Conservation (phyloP, 2,329 filamentous ascomycete genomes). For the Colletotrichum lentis region DNA sequence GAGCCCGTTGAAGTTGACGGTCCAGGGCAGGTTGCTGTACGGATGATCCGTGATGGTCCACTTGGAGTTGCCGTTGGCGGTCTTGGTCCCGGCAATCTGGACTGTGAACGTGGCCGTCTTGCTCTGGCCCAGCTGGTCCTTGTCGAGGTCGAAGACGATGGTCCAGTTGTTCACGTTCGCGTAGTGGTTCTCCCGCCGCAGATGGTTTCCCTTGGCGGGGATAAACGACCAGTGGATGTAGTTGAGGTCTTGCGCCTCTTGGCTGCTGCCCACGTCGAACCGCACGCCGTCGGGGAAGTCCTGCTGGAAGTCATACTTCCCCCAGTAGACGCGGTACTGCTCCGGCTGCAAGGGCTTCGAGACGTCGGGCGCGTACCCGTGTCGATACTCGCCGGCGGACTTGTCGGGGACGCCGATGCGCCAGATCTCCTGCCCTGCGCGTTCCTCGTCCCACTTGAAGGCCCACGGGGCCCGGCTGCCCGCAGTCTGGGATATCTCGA, state of each 20-base stretch:
- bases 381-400: constrained; percentile 66
- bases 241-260: constrained; percentile 62
- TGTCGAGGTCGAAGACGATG: constrained; percentile 58
- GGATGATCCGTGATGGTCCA: constrained; percentile 59
- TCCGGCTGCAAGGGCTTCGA: constrained; percentile 60
- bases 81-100: constrained; percentile 69
- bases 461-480: constrained; percentile 42
- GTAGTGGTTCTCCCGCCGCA: constrained; percentile 53
- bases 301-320: constrained; percentile 63
- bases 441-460: constrained; percentile 62
- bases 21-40: constrained; percentile 60
- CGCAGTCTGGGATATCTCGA: constrained; percentile 56
- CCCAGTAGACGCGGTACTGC: constrained; percentile 71
- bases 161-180: constrained; percentile 68
- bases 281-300: constrained; percentile 68
- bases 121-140: constrained; percentile 51
- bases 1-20: constrained; percentile 51
- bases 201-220: constrained; percentile 61
- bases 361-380: constrained; percentile 60
- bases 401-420: constrained; percentile 70
- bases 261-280: constrained; percentile 64
- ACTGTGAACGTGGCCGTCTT: constrained; percentile 69
- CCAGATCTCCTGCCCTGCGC: constrained; percentile 66
- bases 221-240: constrained; percentile 74
- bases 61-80: constrained; percentile 67